These are phyloP conservation scores for Aspergillus jensenii DNA, from an alignment of 2,329 filamentous ascomycete genomes.

Conservation along the genomic window DNA sequence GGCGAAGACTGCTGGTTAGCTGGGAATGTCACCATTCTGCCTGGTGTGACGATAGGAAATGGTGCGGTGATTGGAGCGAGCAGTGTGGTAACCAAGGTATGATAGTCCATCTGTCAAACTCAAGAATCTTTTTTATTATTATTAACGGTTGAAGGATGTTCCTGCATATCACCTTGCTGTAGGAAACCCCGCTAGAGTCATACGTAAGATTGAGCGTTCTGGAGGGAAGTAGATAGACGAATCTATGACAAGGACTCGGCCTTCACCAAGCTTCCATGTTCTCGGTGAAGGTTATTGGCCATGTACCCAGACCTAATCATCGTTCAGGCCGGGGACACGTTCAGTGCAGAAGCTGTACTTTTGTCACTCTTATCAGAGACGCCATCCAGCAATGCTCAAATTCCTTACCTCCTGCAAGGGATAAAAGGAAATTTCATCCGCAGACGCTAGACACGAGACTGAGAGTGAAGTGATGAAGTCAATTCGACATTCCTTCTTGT, in stretches of 20 bases:
- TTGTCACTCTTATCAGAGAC: neutral
- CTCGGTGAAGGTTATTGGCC: neutral
- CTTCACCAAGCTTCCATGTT: neutral
- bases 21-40: slow-evolving; percentile 68
- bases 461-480: neutral
- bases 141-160: slow-evolving; percentile 33
- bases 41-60: slow-evolving; percentile 75
- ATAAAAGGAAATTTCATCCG: neutral
- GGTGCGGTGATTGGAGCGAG: slow-evolving; percentile 76
- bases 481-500: neutral
- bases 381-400: neutral
- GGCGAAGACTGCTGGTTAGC: slow-evolving; percentile 82
- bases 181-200: slow-evolving; percentile 42
- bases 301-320: neutral
- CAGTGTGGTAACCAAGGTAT: slow-evolving; percentile 75
- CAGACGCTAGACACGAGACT: neutral
- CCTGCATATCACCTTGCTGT: slow-evolving; percentile 43
- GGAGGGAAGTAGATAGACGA: slow-evolving; percentile 21
- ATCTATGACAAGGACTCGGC: neutral
- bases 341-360: neutral
- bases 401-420: slow-evolving; percentile 8
- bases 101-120: neutral
- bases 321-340: neutral
- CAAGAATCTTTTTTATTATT: neutral
- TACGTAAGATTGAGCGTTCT: slow-evolving; percentile 40